Conservation (phyloP, 352 stramenopile genomes). For the Pelagophyceae sp. region DNA sequence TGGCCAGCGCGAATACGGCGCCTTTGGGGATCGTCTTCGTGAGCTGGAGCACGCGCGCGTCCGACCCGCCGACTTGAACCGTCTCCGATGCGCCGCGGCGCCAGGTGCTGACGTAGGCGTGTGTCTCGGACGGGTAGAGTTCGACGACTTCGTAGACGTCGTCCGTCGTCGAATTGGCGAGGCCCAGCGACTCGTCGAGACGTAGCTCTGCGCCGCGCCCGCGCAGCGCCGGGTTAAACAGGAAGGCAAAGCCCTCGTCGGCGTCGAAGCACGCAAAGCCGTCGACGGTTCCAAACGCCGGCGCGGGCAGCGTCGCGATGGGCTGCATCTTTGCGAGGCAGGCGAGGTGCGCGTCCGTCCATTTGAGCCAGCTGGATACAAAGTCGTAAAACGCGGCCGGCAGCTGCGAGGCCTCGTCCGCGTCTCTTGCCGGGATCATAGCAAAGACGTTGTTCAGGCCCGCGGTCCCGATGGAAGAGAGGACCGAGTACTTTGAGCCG, state of each 20-base stretch:
- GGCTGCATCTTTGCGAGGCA: neutral
- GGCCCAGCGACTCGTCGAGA: no score
- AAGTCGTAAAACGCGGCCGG: neutral
- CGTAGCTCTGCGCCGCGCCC: no score
- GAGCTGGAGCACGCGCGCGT: neutral
- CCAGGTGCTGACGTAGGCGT: neutral
- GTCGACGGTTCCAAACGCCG: neutral
- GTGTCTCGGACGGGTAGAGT: neutral
- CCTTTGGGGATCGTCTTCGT: no score
- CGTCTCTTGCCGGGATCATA: neutral
- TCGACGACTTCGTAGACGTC: neutral
- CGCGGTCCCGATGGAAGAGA: neutral
- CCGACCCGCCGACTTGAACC: neutral
- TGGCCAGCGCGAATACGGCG: neutral
- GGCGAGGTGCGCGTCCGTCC: neutral
- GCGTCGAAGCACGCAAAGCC: neutral
- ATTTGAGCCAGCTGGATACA: neutral
- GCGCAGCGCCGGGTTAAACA: no score
- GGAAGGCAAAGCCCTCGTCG: neutral
- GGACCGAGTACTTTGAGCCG: neutral
- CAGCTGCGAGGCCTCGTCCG: neutral
- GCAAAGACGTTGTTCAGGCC: neutral
- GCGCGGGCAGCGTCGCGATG: neutral
- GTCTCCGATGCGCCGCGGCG: no score
- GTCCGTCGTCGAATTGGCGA: no score